Evolutionary conservation across 345 rosid genomes (phyloP), one percentile per base, ranked within the genome.

Genomic region (Acer negundo): DNA sequence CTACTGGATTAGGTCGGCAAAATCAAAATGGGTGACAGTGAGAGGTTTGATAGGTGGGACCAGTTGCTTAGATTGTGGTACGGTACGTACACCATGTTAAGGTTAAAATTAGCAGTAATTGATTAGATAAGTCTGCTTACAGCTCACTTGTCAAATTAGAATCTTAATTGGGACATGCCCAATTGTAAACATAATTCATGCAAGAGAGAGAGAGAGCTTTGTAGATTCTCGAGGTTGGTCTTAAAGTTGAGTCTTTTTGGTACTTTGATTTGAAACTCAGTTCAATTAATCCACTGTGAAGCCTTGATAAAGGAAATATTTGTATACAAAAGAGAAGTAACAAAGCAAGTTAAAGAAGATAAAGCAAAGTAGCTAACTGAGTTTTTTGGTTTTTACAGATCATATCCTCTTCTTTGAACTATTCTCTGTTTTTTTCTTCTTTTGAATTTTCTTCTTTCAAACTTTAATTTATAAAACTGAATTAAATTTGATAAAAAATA

Each of bases 211-310:
- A 44, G 49, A 20, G 3, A 11, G 47, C 75, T 84, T 78, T 83
- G 70, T 83, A 65, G 82, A 80, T 79, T 85, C 84, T 83, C 76
- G 78, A 86, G 86, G 74, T 62, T 80, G 86, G 81, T 83, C 79
- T 80, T 81, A 83, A 83, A 75, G 86, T 73, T 40, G 67, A 19
- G 62, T 64, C 82, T 77, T 82, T 83, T 70, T 66, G 16, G 73
- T 47, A 61, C 82, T 81, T 82, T 58, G 44, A 69, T 81, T 78
- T 65, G 62, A 67, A 80, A 55, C 67, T 38, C 62, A n/a, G 23
- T 56, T 40, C 15, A 62, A 59, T 22, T 11, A 23, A 20, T 13
- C 20, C 80, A 20, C 20, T 28, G 74, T 80, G 80, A 9, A 9
- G 78, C 59, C 82, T 77, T 15, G 16, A 5, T 73, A 77, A 67